Base-by-base conservation (phyloP, 2,329 filamentous ascomycete species). In the Rutstroemia sp. region DNA sequence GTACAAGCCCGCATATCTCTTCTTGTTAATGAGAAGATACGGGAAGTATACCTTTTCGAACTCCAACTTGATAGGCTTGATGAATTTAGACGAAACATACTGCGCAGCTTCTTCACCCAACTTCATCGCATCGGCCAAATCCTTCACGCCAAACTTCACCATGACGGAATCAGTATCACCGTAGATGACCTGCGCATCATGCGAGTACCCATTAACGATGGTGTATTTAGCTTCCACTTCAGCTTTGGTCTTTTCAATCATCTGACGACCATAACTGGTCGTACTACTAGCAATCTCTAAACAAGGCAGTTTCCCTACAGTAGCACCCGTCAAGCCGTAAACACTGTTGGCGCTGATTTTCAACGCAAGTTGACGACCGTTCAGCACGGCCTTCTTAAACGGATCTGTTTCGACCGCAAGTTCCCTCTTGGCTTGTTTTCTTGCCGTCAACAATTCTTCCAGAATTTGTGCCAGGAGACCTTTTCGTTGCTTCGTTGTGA, bases 41-140 rank as follows among this genome's bases (percentile, higher is more conserved):
- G 94, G 94, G 70, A 88, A 99, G 73, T 99, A 99, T 1, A 99
- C 92, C 74, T 99, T 99, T 72, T 99, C 94, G 73, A 99, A 99
- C 72, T 99, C 94, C 34, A 99, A 82, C 75, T 97, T 99, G 79
- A 99, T 99, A 4, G 94, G 94, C 69, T 94, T 95, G 71, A 92
- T 77, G 70, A 99, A 99, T 71, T 96, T 96, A 47, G 82, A 81
- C 4, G 94, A 96, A 42, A 99, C 94, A 64, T 78, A 95, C 19
- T 86, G 79, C 0, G 94, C 88, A 10, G 94, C 94, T 71, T 99
- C 92, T 68, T 96, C 82, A n/a, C 94, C 94, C 23, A 99, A 77
- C 67, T 88, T 91, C 94, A 99, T 99, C 21, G 91, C 87, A 62
- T 94, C 89, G 5, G 82, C 80, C 17, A 99, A 78, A 61, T 96